phyloP scores from a whole-genome alignment of 169 alveolate species.

The Plasmodium gallinaceum region DNA sequence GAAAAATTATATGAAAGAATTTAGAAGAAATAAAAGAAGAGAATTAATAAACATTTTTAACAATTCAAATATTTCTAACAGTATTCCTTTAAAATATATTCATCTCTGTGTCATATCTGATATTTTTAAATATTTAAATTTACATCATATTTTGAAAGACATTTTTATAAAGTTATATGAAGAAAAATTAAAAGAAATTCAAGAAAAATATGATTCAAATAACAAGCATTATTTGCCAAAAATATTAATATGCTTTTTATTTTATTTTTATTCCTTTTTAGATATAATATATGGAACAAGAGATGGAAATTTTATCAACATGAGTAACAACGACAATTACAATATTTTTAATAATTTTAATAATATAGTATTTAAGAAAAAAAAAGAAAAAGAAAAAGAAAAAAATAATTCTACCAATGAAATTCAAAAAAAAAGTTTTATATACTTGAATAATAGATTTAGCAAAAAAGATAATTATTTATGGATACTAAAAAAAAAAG shows the following conservation, averaged over 20 bases:
- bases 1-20: neutral
- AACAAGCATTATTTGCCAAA: slow-evolving; percentile 18
- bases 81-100: slow-evolving; percentile 57
- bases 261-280: slow-evolving; percentile 42
- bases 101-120: slow-evolving; percentile 56
- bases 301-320: slow-evolving; percentile 26
- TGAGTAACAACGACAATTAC: neutral
- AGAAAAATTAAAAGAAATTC: slow-evolving; percentile 24
- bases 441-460: slow-evolving; percentile 2
- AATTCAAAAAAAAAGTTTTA: neutral
- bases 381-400: neutral
- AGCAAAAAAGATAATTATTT: slow-evolving; percentile 6
- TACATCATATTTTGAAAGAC: slow-evolving; percentile 33
- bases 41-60: slow-evolving; percentile 21
- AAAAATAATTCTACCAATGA: neutral
- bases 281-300: slow-evolving; percentile 44
- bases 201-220: slow-evolving; percentile 29
- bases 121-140: slow-evolving; percentile 41
- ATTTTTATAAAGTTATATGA: slow-evolving; percentile 39
- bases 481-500: slow-evolving; percentile 3
- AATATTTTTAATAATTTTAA: slow-evolving; percentile 41
- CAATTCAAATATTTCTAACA: slow-evolving; percentile 12
- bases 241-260: slow-evolving; percentile 22
- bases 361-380: slow-evolving; percentile 12
- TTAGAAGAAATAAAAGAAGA: slow-evolving; percentile 28